phyloP scores from a whole-genome alignment of 148 eudicot species.

The Rhododendron molle region DNA sequence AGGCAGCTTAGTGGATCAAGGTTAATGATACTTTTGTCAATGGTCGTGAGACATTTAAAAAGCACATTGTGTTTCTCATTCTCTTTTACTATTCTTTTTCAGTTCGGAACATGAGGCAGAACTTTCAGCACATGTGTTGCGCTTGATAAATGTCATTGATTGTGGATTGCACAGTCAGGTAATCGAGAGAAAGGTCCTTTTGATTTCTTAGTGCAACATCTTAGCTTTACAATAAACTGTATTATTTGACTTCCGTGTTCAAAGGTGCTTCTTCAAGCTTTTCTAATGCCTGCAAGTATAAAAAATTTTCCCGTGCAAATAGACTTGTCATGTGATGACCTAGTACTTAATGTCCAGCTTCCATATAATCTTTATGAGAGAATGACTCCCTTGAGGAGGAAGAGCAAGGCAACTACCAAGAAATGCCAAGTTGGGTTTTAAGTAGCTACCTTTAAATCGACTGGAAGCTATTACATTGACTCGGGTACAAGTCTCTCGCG shows the following conservation, averaged over 20 bases:
- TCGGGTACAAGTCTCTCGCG: no score
- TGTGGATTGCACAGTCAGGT: constrained; percentile 78
- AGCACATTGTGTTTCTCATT: background rate
- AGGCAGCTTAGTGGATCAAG: constrained; percentile 57
- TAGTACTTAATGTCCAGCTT: no score
- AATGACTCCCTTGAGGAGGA: no score
- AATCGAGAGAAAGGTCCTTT: constrained; percentile 1
- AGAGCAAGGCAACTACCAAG: no score
- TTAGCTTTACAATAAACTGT: background rate
- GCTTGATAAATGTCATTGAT: constrained; percentile 72
- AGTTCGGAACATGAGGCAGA: constrained; percentile 88
- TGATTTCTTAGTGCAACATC: background rate
- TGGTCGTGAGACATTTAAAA: background rate
- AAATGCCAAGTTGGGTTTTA: no score
- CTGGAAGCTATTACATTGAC: no score
- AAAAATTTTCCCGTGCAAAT: background rate
- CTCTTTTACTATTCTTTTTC: constrained; percentile 19
- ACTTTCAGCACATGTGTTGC: constrained; percentile 82
- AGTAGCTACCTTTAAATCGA: no score
- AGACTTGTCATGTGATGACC: no score
- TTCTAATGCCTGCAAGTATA: no score
- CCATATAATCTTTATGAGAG: no score
- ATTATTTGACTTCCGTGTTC: background rate
- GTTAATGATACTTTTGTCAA: constrained; percentile 20
- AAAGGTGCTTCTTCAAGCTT: background rate